Evolutionary conservation across 768 basidiomycete species (phyloP), one percentile per base, ranked within the genome.

Genomic region (Russula ochroleuca): DNA sequence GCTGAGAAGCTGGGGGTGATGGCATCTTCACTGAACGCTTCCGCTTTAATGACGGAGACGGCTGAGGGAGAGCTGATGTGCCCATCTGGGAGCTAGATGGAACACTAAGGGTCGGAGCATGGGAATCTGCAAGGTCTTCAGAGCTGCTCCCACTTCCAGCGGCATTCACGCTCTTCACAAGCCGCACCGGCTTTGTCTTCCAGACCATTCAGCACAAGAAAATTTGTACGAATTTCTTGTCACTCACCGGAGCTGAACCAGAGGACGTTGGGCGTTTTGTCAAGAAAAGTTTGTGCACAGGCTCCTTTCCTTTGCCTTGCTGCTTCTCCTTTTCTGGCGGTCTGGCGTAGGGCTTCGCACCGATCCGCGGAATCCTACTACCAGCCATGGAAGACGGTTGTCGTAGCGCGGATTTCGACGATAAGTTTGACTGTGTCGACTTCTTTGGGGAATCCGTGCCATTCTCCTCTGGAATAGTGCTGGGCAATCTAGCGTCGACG

Each of bases 361-460:
- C 75, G 31, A 74, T 73, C 14, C 75, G 59, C 5, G 75, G 75
- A n/a, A 76, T 76, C 61, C 68, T 72, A 59, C 75, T 76, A 15
- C 69, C 69, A 17, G 65, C 62, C n/a, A 68, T 63, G 15, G 70
- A 65, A 21, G 73, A 70, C 1, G 74, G 73, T 35, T 72, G 73
- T 31, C 73, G 67, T 31, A 74, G 37, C 15, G 48, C 66, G 5
- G 72, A 72, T 25, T 61, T 37, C 41, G 14, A n/a, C 11, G n/a
- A 62, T 7, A 49, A 28, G 25, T 21, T 62, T 49, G 40, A 56
- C 40, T 58, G 62, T 56, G 15, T 59, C 25, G 17, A 31, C 62
- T 56, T 63, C 61, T 5, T 52, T 21, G 37, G 59, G 13, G 33
- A 57, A 37, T 17, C 47, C 2, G 35, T 50, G n/a, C 49, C 31